phyloP scores from a whole-genome alignment of 1,284 basidiomycete species.

The Inonotus hispidus region DNA sequence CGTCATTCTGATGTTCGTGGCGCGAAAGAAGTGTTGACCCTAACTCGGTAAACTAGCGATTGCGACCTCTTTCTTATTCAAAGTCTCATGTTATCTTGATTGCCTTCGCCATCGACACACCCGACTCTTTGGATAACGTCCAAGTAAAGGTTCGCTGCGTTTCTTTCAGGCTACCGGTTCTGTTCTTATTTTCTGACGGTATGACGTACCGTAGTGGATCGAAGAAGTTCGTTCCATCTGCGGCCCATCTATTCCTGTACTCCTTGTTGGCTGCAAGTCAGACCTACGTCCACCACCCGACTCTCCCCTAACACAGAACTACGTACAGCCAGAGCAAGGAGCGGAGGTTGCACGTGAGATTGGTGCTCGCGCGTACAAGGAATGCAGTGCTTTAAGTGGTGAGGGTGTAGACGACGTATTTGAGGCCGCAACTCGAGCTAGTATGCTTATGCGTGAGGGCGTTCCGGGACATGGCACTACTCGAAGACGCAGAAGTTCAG shows the following conservation, averaged over 20 bases:
- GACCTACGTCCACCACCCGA: constrained; percentile 64
- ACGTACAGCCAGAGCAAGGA: constrained; percentile 69
- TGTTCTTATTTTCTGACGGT: background rate
- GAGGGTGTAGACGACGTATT: constrained; percentile 95
- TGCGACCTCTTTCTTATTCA: constrained; percentile 94
- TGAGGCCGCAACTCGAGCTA: constrained; percentile 89
- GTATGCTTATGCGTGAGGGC: constrained; percentile 88
- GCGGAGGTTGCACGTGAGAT: constrained; percentile 75
- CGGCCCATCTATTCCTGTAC: constrained; percentile 75
- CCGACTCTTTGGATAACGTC: constrained; percentile 95
- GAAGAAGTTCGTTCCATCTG: constrained; percentile 93
- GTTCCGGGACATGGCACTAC: constrained; percentile 44
- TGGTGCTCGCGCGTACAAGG: constrained; percentile 87
- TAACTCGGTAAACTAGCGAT: constrained; percentile 45
- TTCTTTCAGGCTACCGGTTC: constrained; percentile 4
- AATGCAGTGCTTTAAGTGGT: constrained; percentile 87
- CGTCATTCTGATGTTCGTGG: constrained; percentile 23
- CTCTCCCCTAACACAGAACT: constrained; percentile 40
- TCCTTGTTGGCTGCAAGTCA: constrained; percentile 84
- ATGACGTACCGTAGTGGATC: constrained; percentile 71
- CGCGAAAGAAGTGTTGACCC: background rate
- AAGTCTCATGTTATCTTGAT: constrained; percentile 99
- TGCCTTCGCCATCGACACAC: constrained; percentile 93
- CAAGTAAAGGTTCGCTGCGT: constrained; percentile 70
- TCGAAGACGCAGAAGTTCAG: constrained; percentile 49